phyloP scores from a whole-genome alignment of 225 moss, liverwort and hornwort genomes.

The Marchantia paleacea region DNA sequence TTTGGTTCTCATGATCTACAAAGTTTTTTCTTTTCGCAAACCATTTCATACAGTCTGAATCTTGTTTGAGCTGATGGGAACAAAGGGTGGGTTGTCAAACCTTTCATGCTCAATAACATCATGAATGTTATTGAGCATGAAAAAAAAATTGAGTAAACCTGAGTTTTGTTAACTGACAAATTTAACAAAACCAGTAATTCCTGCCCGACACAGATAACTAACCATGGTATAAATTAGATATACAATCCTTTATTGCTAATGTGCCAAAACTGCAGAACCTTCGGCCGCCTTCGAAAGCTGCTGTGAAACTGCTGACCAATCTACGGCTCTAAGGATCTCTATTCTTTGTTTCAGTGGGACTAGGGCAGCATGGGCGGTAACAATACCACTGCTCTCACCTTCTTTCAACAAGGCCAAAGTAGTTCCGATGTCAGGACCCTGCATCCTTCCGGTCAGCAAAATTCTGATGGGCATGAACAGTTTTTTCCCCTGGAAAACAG shows the following conservation, averaged over 20 bases:
- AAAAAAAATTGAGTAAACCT: no score
- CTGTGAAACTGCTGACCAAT: constrained; percentile 60
- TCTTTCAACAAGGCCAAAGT: constrained; percentile 58
- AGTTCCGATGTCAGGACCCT: constrained; percentile 90
- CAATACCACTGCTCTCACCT: constrained; percentile 57
- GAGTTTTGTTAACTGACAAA: no score
- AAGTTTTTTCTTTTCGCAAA: no score
- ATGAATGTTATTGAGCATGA: no score
- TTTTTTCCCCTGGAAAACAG: constrained; percentile 70
- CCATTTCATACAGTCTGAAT: no score
- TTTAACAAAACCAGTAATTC: not conserved
- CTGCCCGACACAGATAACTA: not conserved
- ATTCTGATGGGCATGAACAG: constrained; percentile 95
- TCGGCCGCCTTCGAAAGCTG: constrained; percentile 24
- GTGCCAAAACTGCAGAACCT: constrained; percentile 42
- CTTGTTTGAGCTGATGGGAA: no score
- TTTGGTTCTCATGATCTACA: no score
- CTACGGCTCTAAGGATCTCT: constrained; percentile 55
- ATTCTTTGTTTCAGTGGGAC: constrained; percentile 65
- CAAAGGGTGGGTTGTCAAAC: no score
- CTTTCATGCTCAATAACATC: no score
- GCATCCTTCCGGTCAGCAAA: constrained; percentile 83
- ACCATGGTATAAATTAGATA: not conserved
- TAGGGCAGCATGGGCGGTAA: constrained; percentile 52
- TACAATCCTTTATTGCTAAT: constrained; percentile 12